phyloP scores from a whole-genome alignment of 2,329 filamentous ascomycete genomes.

The Helicocarpus griseus region DNA sequence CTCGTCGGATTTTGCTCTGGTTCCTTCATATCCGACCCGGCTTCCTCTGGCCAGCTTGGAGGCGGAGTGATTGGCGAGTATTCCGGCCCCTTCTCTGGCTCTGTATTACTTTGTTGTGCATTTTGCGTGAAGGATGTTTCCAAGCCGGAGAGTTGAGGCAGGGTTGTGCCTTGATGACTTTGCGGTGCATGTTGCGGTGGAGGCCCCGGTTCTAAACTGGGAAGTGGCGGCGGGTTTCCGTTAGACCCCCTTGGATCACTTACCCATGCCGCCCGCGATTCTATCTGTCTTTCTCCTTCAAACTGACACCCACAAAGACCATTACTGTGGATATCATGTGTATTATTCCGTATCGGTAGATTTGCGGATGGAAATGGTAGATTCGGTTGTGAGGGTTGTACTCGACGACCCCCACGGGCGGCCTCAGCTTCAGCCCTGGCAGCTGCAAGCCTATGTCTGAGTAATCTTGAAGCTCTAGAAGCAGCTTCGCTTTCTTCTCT shows the following conservation, averaged over 20 bases:
- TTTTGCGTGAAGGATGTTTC: background rate
- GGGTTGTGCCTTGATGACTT: background rate
- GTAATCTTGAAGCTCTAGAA: slow-evolving; percentile 8
- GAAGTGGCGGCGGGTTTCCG: background rate
- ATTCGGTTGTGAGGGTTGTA: background rate
- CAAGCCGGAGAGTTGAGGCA: too few relatives aligned
- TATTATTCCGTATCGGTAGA: background rate
- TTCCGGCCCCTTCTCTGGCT: background rate
- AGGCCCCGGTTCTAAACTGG: background rate
- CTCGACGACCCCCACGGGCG: background rate
- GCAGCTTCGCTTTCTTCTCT: background rate
- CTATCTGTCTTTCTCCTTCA: background rate
- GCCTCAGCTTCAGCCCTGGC: slow-evolving; percentile 11
- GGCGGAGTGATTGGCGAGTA: slow-evolving; percentile 1
- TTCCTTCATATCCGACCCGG: too few relatives aligned
- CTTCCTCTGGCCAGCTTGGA: background rate
- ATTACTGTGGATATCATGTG: background rate
- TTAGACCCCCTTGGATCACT: background rate
- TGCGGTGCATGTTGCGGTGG: background rate
- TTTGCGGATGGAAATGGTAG: background rate
- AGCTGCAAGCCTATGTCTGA: slow-evolving; percentile 10
- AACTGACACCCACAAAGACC: background rate
- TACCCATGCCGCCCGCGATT: background rate
- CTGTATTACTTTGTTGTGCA: background rate
- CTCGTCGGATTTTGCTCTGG: background rate